Evolutionary conservation across 2,329 filamentous ascomycete genomes (phyloP), one percentile per base, ranked within the genome.

Genomic region (Botryotinia globosa): DNA sequence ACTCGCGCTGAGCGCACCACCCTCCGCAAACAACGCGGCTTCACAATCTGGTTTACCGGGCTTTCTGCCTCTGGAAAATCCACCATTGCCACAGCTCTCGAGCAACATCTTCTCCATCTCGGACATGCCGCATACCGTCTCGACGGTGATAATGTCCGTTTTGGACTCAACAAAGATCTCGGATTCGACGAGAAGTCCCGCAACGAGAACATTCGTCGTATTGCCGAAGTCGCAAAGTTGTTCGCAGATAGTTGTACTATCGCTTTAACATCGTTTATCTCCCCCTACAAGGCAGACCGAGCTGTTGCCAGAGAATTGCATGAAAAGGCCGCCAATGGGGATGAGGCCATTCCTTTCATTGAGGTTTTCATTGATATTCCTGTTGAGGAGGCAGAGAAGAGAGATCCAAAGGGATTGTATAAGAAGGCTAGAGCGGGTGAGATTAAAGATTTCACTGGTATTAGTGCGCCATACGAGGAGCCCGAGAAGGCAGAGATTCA

Each of bases 21-120:
- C 77, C 85, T 89, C 78, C 93, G 94, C 83, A 89, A 91, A 82
- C 96, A 99, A 84, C 89, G 89, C 77, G 96, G 96, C 81, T 91
- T 97, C 82, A 99, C 96, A 73, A 91, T 99, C 84, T 99, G 96
- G 96, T 92, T 99, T 81, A 99, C 96, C 1, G 96, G 96, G 71
- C 92, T 99, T 76, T 97, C 93, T 54, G 96, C 95, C 69, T 97
- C 94, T 0, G 96, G 96, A 81, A 99, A 99, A 85, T 98, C 95
- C 69, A 99, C 96, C 73, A 93, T 99, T 75, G 96, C 96, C 72
- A 97, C 94, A 4, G 96, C 96, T 25, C 92, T 99, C 58, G 96
- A 99, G 87, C 95, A 98, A 85, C 94, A 98, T 83, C 91, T 99
- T 48, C 89, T 99, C 72, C 94, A 97, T 82, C 87, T 93, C 18